Evolutionary conservation across 2,329 filamentous ascomycete genomes (phyloP).

Genomic region (Fragosphaeria purpurea): DNA sequence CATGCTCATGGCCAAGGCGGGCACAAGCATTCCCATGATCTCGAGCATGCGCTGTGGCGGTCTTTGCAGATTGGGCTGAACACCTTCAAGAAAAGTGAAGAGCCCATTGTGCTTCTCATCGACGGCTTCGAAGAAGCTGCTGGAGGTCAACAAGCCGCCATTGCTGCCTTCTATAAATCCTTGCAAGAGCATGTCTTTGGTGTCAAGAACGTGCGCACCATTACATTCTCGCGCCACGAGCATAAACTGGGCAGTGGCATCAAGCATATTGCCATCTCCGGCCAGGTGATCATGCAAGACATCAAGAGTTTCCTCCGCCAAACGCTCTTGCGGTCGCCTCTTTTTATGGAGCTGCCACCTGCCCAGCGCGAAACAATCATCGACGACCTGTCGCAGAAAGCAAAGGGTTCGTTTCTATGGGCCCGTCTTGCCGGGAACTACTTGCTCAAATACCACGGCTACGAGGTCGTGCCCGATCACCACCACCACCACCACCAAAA

Average conservation of each 20-base stretch:
- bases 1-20: not conserved
- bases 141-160: slow-evolving; percentile 13
- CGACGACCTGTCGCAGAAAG: slow-evolving; percentile 20
- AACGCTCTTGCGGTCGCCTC: slow-evolving; percentile 13
- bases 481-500: slow-evolving; percentile 12
- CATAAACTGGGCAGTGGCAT: slow-evolving; percentile 21
- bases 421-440: slow-evolving; percentile 24
- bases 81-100: slow-evolving; percentile 19
- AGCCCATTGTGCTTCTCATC: slow-evolving; percentile 23
- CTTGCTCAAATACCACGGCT: slow-evolving; percentile 15
- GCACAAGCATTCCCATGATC: slow-evolving; percentile 3
- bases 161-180: slow-evolving; percentile 21
- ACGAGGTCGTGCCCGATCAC: not conserved
- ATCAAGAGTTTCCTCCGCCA: slow-evolving; percentile 23
- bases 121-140: slow-evolving; percentile 28
- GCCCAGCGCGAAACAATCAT: slow-evolving; percentile 18
- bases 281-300: slow-evolving; percentile 23
- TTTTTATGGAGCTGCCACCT: slow-evolving; percentile 15
- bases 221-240: slow-evolving; percentile 26
- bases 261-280: slow-evolving; percentile 22
- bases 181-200: slow-evolving; percentile 21
- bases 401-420: slow-evolving; percentile 28
- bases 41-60: slow-evolving; percentile 23
- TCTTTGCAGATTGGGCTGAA: slow-evolving; percentile 23
- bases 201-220: slow-evolving; percentile 19